These are phyloP conservation scores for Chrysoporthe puriensis DNA, from an alignment of 2,329 filamentous ascomycete species.

Conservation along the genomic window DNA sequence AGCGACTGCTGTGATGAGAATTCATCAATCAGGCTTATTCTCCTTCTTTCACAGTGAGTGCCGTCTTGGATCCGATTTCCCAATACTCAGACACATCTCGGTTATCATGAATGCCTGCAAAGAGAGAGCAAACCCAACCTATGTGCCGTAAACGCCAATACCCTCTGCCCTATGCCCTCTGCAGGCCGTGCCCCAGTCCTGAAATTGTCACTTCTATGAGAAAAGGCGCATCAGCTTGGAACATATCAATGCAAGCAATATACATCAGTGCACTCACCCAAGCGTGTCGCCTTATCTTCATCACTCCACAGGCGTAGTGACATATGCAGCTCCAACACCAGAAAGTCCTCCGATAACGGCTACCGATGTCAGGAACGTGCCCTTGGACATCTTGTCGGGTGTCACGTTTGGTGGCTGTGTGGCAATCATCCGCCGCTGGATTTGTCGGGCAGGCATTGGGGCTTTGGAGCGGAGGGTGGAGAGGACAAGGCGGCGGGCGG, in stretches of 20 bases:
- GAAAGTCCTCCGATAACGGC: slow-evolving; percentile 5
- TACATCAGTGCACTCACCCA: background rate
- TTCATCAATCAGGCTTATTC: no score
- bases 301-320: slow-evolving; percentile 8
- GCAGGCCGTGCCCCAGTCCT: background rate
- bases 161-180: background rate
- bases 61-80: background rate
- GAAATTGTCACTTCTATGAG: background rate
- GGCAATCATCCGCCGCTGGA: slow-evolving; percentile 8
- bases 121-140: background rate
- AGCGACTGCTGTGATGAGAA: no score
- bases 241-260: background rate
- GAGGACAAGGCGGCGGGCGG: slow-evolving; percentile 5
- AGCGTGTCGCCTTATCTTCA: background rate
- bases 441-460: background rate
- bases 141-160: background rate
- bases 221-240: background rate
- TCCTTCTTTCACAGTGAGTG: no score
- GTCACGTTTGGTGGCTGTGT: slow-evolving; percentile 3
- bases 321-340: slow-evolving; percentile 14
- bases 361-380: slow-evolving; percentile 1
- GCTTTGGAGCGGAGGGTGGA: slow-evolving; percentile 17
- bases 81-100: background rate
- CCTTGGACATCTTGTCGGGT: slow-evolving; percentile 12
- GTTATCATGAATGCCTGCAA: background rate